Base-by-base conservation (phyloP, 148 eudicot genomes). In the Drosera capensis region DNA sequence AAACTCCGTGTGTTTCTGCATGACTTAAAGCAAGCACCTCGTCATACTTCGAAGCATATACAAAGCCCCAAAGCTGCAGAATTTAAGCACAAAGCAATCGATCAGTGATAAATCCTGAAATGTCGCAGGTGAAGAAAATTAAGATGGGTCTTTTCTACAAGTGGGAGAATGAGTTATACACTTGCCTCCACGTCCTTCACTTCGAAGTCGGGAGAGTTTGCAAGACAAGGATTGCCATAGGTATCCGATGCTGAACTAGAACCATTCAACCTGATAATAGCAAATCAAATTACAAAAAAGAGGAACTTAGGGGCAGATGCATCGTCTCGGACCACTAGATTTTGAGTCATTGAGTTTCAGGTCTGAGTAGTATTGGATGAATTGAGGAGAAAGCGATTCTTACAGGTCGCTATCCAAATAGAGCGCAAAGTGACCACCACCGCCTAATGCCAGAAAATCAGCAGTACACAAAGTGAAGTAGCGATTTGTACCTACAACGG, bases 111-210 rank as follows among this genome's bases (percentile, higher is more conserved):
- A 1, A 2, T 2, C 9, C 6, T 28, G 31, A 28, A 9, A 28
- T 28, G 31, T 9, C 31, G 50, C 45, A 40, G 9, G 13, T 13
- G 29, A 29, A 22, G 13, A 6, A 2, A 8, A 13, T 1, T 7
- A 17, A 14, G 3, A 48, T 5, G 25, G 6, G 26, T 0, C n/a
- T n/a, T n/a, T n/a, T 17, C 3, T 28, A 0, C 14, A 15, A n/a
- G 15, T 20, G 16, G 22, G 21, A 13, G 11, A n/a, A 26, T 6
- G 46, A 23, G 45, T 12, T 24, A n/a, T 40, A 48, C 18, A 40
- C 34, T n/a, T 59, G 81, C 97, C 94, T 88, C 97, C 38, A 84
- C 74, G 60, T 83, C 79, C 70, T 84, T 90, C 57, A 90, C 95
- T 49, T 68, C 81, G 67, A 90, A 90, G 46, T 80, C 79, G 56